Percentiles rank a stretch among this genome's conserved stretches.
These are phyloP conservation scores for Wallacemonas sp. DNA, from an alignment of 208 protist species.

Conservation along the genomic window DNA sequence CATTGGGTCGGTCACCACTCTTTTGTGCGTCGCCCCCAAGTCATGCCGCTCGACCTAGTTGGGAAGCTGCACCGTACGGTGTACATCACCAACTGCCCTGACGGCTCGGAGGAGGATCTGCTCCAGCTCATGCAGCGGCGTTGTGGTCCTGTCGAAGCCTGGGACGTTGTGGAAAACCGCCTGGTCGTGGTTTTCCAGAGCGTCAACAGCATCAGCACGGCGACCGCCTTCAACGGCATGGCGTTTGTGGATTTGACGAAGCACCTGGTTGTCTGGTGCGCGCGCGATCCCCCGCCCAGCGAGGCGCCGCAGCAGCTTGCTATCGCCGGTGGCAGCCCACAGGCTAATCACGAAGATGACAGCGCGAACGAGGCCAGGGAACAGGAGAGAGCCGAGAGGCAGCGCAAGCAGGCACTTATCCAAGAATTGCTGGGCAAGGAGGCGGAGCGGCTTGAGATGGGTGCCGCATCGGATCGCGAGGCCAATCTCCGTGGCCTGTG, in stretches of 20 bases:
- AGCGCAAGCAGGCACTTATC: slow-evolving; percentile 36
- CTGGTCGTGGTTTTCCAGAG: slow-evolving; percentile 68
- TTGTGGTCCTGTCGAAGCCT: slow-evolving; percentile 78
- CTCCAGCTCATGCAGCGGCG: slow-evolving; percentile 56
- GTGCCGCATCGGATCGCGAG: slow-evolving; percentile 15
- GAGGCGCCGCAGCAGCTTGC: slow-evolving; percentile 63
- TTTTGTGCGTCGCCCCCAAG: neutral
- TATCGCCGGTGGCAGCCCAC: slow-evolving; percentile 22
- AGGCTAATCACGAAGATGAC: neutral
- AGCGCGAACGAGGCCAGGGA: slow-evolving; percentile 8
- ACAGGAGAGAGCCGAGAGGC: slow-evolving; percentile 18
- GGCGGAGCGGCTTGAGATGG: slow-evolving; percentile 21
- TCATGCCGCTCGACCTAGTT: slow-evolving; percentile 80
- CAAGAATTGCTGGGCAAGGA: slow-evolving; percentile 35
- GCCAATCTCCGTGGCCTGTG: slow-evolving; percentile 54
- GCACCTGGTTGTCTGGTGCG: slow-evolving; percentile 70
- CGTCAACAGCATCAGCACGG: slow-evolving; percentile 86
- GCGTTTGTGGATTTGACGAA: slow-evolving; percentile 64
- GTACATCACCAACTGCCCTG: slow-evolving; percentile 63
- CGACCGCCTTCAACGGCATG: slow-evolving; percentile 71
- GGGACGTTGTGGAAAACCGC: slow-evolving; percentile 57
- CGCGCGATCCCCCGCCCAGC: slow-evolving; percentile 61
- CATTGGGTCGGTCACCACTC: neutral
- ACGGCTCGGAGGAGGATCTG: slow-evolving; percentile 69
- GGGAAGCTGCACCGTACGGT: slow-evolving; percentile 86